Conservation (phyloP, 192 early-diverging fungal genomes). For the Coemansia sp. region DNA sequence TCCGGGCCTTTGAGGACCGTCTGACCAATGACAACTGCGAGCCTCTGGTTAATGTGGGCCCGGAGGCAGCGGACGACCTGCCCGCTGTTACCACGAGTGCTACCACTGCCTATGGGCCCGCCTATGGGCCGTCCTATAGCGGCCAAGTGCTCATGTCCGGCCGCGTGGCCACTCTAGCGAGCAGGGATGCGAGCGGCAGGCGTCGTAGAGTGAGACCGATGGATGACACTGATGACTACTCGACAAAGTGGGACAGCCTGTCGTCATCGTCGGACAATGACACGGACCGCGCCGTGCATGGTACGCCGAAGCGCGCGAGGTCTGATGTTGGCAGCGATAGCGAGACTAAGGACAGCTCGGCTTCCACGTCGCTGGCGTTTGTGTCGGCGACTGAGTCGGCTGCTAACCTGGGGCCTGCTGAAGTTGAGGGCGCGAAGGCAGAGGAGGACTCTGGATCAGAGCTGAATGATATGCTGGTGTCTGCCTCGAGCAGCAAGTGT, state of each 20-base stretch:
- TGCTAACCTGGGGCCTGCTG: not conserved
- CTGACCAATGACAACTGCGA: conserved; percentile 34
- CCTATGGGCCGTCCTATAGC: not conserved
- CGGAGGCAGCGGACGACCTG: not conserved
- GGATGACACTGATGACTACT: conserved; percentile 1
- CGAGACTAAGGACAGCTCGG: conserved; percentile 24
- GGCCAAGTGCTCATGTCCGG: conserved; percentile 4
- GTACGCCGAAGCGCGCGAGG: conserved; percentile 42
- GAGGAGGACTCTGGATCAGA: not conserved
- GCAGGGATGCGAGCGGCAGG: not conserved
- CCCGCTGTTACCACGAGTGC: not conserved
- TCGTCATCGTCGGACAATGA: conserved; percentile 19
- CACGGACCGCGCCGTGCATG: conserved; percentile 8
- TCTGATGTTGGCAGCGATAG: conserved; percentile 46
- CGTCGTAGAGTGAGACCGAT: conserved; percentile 2
- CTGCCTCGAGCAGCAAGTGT: conserved; percentile 6
- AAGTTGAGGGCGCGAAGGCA: not conserved
- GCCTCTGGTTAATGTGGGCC: conserved; percentile 25
- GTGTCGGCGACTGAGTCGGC: not conserved
- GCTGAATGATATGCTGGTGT: not conserved
- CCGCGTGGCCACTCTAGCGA: not conserved
- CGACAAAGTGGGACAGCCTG: conserved; percentile 18
- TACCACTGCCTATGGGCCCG: not conserved
- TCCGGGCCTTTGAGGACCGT: conserved; percentile 47
- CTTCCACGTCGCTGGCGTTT: conserved; percentile 36